Evolutionary conservation across 1,139 yeast genomes (phyloP).

Genomic region (Yamadazyma dushanensis): DNA sequence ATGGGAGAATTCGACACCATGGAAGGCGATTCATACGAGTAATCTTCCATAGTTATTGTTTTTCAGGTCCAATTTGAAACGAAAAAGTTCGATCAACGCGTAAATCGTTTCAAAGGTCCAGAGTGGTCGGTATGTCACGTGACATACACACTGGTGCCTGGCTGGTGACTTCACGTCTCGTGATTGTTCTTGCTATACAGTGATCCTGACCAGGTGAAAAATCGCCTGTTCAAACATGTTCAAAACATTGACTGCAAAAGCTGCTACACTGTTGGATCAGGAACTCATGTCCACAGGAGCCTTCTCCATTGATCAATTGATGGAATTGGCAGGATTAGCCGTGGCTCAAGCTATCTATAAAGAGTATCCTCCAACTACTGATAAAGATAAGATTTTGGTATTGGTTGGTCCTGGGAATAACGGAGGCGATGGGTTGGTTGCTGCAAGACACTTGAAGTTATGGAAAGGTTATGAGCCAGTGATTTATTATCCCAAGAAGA

Average conservation of each 20-base stretch:
- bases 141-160: neutral
- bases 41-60: constrained; percentile 18
- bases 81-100: too few species aligned
- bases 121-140: too few species aligned
- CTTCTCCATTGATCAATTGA: constrained; percentile 87
- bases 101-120: too few species aligned
- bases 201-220: too few species aligned
- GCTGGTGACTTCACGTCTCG: too few species aligned
- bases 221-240: constrained; percentile 14
- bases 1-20: constrained; percentile 42
- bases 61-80: neutral
- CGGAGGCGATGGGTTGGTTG: constrained; percentile 96
- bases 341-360: constrained; percentile 84
- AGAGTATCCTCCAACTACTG: constrained; percentile 48
- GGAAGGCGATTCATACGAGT: constrained; percentile 37
- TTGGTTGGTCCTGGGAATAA: constrained; percentile 95
- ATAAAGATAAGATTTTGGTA: constrained; percentile 53
- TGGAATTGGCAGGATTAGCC: constrained; percentile 95
- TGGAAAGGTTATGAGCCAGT: constrained; percentile 74
- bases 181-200: too few species aligned
- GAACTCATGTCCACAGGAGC: constrained; percentile 86
- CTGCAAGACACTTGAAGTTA: constrained; percentile 83
- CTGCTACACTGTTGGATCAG: constrained; percentile 78
- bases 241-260: constrained; percentile 54
- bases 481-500: constrained; percentile 65